A percentile compares a stretch with the other conserved stretches of the same genome.
Conservation (phyloP, 768 basidiomycete species). For the Trametes cingulata region DNA sequence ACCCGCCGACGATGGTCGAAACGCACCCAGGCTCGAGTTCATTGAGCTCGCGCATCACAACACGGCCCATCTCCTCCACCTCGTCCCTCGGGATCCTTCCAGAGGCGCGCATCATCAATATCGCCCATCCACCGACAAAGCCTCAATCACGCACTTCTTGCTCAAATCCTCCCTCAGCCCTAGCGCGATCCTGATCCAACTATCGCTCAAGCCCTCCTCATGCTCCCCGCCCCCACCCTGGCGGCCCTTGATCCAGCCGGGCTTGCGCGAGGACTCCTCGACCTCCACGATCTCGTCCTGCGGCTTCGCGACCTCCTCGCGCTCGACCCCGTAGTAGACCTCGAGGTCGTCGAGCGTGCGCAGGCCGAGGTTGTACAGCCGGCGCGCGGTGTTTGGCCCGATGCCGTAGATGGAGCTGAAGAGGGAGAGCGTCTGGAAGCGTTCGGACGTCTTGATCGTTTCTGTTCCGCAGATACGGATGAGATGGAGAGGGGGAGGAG, state of each 20-base stretch:
- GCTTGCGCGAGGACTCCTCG: constrained; percentile 18
- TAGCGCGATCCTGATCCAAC: constrained; percentile 58
- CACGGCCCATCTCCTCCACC: constrained; percentile 72
- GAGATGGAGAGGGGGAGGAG: not conserved
- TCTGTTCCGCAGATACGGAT: too few species aligned
- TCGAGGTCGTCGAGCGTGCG: constrained; percentile 72
- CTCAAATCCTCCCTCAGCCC: constrained; percentile 59
- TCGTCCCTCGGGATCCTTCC: constrained; percentile 70
- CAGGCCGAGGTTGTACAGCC: constrained; percentile 63
- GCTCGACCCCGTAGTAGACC: constrained; percentile 54
- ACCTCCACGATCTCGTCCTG: constrained; percentile 31
- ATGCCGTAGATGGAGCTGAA: constrained; percentile 74
- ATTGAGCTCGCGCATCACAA: constrained; percentile 68
- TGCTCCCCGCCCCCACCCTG: constrained; percentile 1
- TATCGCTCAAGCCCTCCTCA: constrained; percentile 35
- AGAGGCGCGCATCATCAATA: not conserved
- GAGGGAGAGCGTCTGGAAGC: constrained; percentile 55
- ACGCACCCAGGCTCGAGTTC: constrained; percentile 64
- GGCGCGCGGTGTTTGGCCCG: constrained; percentile 67
- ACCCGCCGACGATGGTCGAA: constrained; percentile 84
- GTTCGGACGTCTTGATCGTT: constrained; percentile 45
- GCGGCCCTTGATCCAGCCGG: constrained; percentile 14
- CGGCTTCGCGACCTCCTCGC: constrained; percentile 28
- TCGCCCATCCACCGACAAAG: not conserved
- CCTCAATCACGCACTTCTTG: constrained; percentile 38